Evolutionary conservation across 768 basidiomycete species (phyloP).

Genomic region (Suillus occidentalis): DNA sequence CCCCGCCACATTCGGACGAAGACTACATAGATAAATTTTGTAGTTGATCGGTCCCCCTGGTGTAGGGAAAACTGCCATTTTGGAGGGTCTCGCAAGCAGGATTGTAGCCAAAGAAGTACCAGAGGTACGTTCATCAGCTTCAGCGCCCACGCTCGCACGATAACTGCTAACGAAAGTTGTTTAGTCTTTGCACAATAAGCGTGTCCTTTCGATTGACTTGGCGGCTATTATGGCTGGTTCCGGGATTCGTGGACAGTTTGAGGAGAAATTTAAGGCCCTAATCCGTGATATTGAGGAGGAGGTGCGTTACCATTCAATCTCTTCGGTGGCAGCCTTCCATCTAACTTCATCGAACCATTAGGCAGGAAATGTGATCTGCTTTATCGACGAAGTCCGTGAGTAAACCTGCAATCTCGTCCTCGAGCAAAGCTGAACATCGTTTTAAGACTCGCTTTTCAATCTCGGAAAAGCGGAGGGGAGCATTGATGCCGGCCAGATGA

Average conservation of each 20-base stretch:
- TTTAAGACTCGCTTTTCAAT: conserved; percentile 74
- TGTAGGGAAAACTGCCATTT: conserved; percentile 90
- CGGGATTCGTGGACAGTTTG: conserved; percentile 89
- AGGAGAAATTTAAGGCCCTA: conserved; percentile 90
- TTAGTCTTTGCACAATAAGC: conserved; percentile 82
- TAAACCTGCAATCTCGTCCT: conserved; percentile 19
- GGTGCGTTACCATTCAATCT: conserved; percentile 38
- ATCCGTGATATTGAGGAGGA: conserved; percentile 90
- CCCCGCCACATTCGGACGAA: background rate
- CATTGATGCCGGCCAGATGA: conserved; percentile 92
- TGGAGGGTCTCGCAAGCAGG: conserved; percentile 85
- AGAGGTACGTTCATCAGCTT: conserved; percentile 51
- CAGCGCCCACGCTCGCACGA: background rate
- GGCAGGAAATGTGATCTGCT: conserved; percentile 83
- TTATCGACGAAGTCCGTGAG: conserved; percentile 93
- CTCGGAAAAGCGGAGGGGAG: conserved; percentile 91
- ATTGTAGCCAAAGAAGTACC: conserved; percentile 90
- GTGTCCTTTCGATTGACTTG: conserved; percentile 85
- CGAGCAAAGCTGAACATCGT: background rate
- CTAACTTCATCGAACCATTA: conserved; percentile 19
- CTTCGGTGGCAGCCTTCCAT: conserved; percentile 20
- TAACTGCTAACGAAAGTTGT: conserved; percentile 1
- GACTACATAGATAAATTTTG: background rate
- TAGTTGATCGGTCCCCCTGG: conserved; percentile 85
- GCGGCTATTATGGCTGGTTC: conserved; percentile 85